phyloP scores from a whole-genome alignment of 2,329 filamentous ascomycete genomes.

The Zymoseptoria brevis region DNA sequence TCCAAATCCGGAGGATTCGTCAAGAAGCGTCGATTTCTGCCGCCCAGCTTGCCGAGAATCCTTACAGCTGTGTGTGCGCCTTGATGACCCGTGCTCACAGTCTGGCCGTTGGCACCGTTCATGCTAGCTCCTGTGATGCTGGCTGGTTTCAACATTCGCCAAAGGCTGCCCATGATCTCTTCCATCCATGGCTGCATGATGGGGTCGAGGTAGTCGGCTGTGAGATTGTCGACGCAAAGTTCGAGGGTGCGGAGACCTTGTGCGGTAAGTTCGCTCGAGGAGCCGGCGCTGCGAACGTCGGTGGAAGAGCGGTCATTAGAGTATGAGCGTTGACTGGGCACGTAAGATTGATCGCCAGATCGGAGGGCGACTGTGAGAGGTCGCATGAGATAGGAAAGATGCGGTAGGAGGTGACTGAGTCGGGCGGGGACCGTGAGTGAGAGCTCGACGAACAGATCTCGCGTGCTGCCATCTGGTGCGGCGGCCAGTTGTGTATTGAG shows the following conservation, averaged over 20 bases:
- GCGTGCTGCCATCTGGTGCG: slow-evolving; percentile 79
- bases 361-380: slow-evolving; percentile 91
- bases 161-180: slow-evolving; percentile 94
- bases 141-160: slow-evolving; percentile 87
- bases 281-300: slow-evolving; percentile 17
- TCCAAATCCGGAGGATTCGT: slow-evolving; percentile 77
- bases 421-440: slow-evolving; percentile 92
- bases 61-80: slow-evolving; percentile 97
- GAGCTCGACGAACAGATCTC: slow-evolving; percentile 93
- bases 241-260: slow-evolving; percentile 91
- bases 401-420: slow-evolving; percentile 86
- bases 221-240: slow-evolving; percentile 95
- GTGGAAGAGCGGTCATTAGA: slow-evolving; percentile 18
- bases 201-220: slow-evolving; percentile 92
- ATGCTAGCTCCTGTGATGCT: slow-evolving; percentile 59
- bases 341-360: slow-evolving; percentile 55
- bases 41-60: slow-evolving; percentile 92
- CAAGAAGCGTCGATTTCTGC: slow-evolving; percentile 90
- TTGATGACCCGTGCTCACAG: slow-evolving; percentile 54
- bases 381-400: slow-evolving; percentile 93
- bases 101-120: slow-evolving; percentile 10
- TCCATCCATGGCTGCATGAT: slow-evolving; percentile 99
- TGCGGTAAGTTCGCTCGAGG: slow-evolving; percentile 65
- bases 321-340: slow-evolving; percentile 9
- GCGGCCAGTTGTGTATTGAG: slow-evolving; percentile 90